A percentile compares a stretch with the other conserved stretches of the same genome.
These are phyloP conservation scores for Polytrichum commune DNA, from an alignment of 225 moss, liverwort and hornwort species.

Conservation along the genomic window DNA sequence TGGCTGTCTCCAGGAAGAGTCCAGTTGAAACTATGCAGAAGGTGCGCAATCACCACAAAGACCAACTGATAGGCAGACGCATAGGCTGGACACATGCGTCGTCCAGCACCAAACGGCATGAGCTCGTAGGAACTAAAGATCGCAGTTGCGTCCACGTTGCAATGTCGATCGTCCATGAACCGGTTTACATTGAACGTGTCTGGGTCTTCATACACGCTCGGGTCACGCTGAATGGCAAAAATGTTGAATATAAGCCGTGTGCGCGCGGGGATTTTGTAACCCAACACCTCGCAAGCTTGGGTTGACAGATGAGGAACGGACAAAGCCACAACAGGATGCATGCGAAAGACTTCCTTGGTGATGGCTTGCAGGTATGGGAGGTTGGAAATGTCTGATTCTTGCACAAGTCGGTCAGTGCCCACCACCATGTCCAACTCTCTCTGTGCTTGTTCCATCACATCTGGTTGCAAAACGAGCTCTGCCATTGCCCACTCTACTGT, in stretches of 20 bases:
- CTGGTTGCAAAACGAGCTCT: constrained; percentile 4
- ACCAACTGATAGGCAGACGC: background rate
- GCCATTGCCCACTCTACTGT: constrained; percentile 5
- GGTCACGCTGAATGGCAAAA: constrained; percentile 36
- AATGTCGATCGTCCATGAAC: constrained; percentile 15
- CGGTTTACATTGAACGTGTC: constrained; percentile 29
- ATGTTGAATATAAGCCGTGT: constrained; percentile 42
- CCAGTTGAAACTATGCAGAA: constrained; percentile 41
- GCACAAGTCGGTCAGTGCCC: constrained; percentile 30
- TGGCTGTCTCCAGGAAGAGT: constrained; percentile 11
- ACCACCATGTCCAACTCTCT: constrained; percentile 48
- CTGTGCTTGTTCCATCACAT: constrained; percentile 20
- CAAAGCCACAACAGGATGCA: constrained; percentile 46
- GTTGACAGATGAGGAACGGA: constrained; percentile 33
- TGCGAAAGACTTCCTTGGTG: constrained; percentile 36
- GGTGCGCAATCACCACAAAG: constrained; percentile 5
- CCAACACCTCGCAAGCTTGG: background rate
- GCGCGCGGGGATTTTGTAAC: constrained; percentile 42
- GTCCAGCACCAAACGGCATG: constrained; percentile 5
- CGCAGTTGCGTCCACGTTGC: background rate
- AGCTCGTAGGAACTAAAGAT: constrained; percentile 17
- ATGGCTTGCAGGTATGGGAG: constrained; percentile 12
- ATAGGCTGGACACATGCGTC: constrained; percentile 11
- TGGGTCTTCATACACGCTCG: constrained; percentile 11
- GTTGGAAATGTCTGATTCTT: constrained; percentile 26